These are phyloP conservation scores for Paraphoma sp. DNA, from an alignment of 2,329 filamentous ascomycete species.

Conservation along the genomic window DNA sequence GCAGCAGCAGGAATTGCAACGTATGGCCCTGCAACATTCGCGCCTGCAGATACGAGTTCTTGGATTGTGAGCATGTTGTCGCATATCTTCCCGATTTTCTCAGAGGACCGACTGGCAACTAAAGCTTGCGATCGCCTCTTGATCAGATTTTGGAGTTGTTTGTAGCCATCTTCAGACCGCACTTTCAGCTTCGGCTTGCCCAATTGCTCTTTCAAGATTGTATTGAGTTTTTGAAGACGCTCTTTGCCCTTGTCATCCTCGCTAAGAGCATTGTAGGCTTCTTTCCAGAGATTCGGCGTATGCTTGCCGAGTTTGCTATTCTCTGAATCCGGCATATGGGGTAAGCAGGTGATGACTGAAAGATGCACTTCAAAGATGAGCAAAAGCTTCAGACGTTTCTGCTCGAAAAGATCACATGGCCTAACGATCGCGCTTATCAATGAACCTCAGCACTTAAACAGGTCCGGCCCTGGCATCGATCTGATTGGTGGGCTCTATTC, in stretches of 20 bases:
- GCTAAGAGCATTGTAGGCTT: constrained; percentile 19
- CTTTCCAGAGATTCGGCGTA: constrained; percentile 20
- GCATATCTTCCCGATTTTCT: constrained; percentile 15
- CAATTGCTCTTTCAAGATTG: constrained; percentile 16
- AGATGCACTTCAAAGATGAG: not conserved
- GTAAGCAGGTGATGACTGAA: not conserved
- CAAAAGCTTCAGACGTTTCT: too few relatives aligned
- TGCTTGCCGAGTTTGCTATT: constrained; percentile 1
- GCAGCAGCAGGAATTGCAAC: constrained; percentile 23
- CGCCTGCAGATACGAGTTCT: constrained; percentile 19
- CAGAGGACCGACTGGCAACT: constrained; percentile 6
- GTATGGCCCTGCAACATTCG: constrained; percentile 21
- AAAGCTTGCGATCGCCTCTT: constrained; percentile 8
- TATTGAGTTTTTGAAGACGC: constrained; percentile 18
- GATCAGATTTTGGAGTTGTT: constrained; percentile 15
- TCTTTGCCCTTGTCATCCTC: constrained; percentile 17
- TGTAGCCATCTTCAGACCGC: constrained; percentile 19
- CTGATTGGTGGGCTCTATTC: too few relatives aligned
- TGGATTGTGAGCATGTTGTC: constrained; percentile 19
- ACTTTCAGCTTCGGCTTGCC: constrained; percentile 18
- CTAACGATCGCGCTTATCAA: not conserved
- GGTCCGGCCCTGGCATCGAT: too few relatives aligned
- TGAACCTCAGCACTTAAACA: not conserved
- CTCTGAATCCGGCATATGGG: constrained; percentile 8
- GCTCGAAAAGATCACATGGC: too few relatives aligned